These are phyloP conservation scores for Ocimum tenuiflorum DNA, from an alignment of 257 asterid genomes.

Conservation along the genomic window DNA sequence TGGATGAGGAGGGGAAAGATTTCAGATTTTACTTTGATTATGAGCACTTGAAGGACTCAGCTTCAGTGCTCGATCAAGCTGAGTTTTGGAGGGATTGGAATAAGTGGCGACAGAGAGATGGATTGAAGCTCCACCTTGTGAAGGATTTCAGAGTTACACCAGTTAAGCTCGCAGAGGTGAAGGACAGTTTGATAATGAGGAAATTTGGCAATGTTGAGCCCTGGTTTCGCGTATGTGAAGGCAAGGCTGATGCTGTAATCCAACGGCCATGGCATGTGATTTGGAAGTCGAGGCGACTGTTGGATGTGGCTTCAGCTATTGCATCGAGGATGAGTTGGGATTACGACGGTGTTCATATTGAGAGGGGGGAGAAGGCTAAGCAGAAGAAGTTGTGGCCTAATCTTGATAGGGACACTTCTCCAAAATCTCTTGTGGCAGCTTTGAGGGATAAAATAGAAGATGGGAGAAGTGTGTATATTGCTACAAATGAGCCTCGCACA, in stretches of 20 bases:
- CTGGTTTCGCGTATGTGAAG: conserved; percentile 82
- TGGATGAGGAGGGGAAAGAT: conserved; percentile 80
- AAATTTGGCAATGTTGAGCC: conserved; percentile 66
- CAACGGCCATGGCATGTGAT: conserved; percentile 68
- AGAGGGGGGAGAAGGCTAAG: conserved; percentile 58
- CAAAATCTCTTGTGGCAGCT: conserved; percentile 40
- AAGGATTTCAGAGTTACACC: conserved; percentile 61
- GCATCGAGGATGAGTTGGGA: conserved; percentile 62
- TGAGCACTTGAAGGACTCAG: conserved; percentile 68
- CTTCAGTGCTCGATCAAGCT: conserved; percentile 52
- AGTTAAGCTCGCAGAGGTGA: conserved; percentile 41
- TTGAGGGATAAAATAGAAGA: conserved; percentile 38
- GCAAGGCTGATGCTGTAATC: conserved; percentile 45
- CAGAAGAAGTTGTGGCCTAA: conserved; percentile 61
- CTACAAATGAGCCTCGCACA: conserved; percentile 49
- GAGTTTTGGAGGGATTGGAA: conserved; percentile 66
- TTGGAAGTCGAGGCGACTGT: conserved; percentile 57
- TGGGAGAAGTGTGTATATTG: conserved; percentile 55
- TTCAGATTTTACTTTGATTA: conserved; percentile 75
- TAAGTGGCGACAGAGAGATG: conserved; percentile 46
- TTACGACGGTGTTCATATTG: conserved; percentile 63
- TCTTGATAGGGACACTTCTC: conserved; percentile 57
- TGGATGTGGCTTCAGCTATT: conserved; percentile 59
- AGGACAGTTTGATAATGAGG: conserved; percentile 58
- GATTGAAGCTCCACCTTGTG: conserved; percentile 55